Evolutionary conservation across 805 yeast species (phyloP).

Genomic region (Clavispora asparagi): DNA sequence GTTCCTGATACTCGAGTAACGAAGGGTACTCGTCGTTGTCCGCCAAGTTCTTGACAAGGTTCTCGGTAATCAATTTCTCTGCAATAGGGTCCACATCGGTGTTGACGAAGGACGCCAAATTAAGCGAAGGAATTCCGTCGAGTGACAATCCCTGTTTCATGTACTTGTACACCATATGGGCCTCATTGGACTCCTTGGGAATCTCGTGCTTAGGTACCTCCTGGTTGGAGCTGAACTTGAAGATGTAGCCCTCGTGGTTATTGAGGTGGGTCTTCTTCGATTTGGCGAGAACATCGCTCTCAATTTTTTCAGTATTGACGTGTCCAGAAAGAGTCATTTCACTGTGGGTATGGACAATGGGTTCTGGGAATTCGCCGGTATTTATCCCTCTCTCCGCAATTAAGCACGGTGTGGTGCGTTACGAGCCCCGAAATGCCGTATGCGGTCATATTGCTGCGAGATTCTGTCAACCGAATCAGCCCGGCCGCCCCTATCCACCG

Average conservation of each 20-base stretch:
- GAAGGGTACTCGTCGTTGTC: conserved; percentile 94
- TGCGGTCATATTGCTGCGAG: background rate
- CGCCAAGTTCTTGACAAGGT: conserved; percentile 81
- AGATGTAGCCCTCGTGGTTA: conserved; percentile 27
- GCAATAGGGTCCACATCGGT: conserved; percentile 53
- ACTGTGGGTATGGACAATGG: background rate
- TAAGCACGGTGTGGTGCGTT: background rate
- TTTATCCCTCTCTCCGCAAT: background rate
- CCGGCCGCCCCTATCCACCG: too few species aligned
- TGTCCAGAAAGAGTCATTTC: conserved; percentile 43
- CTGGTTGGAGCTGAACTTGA: conserved; percentile 24
- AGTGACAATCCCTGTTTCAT: conserved; percentile 69
- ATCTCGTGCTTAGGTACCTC: conserved; percentile 55
- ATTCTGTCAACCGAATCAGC: background rate
- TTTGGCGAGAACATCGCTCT: conserved; percentile 16
- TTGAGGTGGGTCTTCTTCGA: conserved; percentile 15
- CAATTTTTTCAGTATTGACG: conserved; percentile 41
- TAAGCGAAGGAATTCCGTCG: conserved; percentile 81
- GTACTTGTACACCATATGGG: conserved; percentile 52
- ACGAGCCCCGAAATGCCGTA: background rate
- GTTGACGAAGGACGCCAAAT: conserved; percentile 86
- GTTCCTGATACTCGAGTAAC: conserved; percentile 67
- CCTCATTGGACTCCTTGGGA: conserved; percentile 51
- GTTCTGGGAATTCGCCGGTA: background rate
- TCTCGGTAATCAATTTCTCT: conserved; percentile 53